These are phyloP conservation scores for Xerocomellus chrysenteron DNA, from an alignment of 768 basidiomycete genomes.

Conservation along the genomic window DNA sequence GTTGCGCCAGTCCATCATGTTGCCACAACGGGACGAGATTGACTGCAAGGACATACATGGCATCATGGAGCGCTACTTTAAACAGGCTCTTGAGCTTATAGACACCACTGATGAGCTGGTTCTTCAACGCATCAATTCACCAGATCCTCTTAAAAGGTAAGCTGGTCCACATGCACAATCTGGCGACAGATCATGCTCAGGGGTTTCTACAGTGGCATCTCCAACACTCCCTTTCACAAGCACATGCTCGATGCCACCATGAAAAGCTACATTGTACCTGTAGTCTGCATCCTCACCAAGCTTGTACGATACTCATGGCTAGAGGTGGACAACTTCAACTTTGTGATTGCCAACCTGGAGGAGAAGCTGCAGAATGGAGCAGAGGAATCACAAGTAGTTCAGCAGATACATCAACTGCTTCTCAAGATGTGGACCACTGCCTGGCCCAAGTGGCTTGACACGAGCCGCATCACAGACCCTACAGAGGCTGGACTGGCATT, in stretches of 20 bases:
- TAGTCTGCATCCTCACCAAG: neutral
- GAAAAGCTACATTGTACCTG: constrained; percentile 8
- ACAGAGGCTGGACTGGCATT: neutral
- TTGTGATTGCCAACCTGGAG: no score
- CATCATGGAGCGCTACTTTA: neutral
- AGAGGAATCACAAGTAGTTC: neutral
- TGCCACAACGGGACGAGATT: neutral
- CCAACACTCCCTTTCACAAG: constrained; percentile 23
- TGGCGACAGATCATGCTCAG: no score
- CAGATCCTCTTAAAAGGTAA: constrained; percentile 6
- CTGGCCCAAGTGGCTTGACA: neutral
- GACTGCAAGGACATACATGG: neutral
- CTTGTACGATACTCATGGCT: neutral
- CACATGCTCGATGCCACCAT: constrained; percentile 14
- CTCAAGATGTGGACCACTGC: constrained; percentile 6
- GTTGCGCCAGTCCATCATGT: fast-evolving
- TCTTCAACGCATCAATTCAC: constrained; percentile 5
- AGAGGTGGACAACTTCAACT: no score
- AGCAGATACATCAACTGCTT: constrained; percentile 8
- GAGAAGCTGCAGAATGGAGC: no score
- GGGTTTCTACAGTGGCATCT: constrained; percentile 6
- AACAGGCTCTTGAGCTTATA: neutral
- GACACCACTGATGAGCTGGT: constrained; percentile 5
- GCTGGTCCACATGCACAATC: neutral
- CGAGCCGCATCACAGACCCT: neutral